Evolutionary conservation across 2,329 filamentous ascomycete genomes (phyloP).

Genomic region (Epichloe glyceriae): DNA sequence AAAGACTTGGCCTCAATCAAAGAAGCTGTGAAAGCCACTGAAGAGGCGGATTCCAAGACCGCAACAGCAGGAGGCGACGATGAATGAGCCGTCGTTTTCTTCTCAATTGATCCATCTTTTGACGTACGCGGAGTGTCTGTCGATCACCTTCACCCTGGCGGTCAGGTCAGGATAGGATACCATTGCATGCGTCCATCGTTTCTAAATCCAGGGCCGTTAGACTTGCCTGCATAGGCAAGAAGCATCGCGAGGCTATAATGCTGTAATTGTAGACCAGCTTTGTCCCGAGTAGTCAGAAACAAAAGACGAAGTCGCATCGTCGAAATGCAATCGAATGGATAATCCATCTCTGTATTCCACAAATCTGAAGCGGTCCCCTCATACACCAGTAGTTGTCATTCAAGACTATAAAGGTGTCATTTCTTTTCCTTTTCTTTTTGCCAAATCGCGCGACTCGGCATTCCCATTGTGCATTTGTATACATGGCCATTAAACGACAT

Average conservation of each 20-base stretch:
- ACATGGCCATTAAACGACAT: too few species aligned
- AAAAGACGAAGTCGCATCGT: neutral
- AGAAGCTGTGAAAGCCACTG: constrained; percentile 14
- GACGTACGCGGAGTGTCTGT: neutral
- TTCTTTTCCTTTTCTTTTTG: too few species aligned
- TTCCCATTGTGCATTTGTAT: too few species aligned
- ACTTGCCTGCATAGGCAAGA: neutral
- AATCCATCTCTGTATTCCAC: neutral
- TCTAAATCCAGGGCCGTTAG: neutral
- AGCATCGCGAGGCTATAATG: neutral
- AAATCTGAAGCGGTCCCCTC: neutral
- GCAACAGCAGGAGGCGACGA: constrained; percentile 18
- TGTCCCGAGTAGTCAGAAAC: neutral
- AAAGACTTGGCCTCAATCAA: constrained; percentile 15
- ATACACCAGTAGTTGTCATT: neutral
- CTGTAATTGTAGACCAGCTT: constrained; percentile 2
- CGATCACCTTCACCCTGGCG: neutral
- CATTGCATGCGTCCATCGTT: neutral
- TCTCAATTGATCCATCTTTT: neutral
- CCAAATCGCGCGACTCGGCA: too few species aligned
- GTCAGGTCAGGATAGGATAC: neutral
- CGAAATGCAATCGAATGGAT: neutral
- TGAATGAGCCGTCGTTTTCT: constrained; percentile 8
- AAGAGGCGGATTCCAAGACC: constrained; percentile 14
- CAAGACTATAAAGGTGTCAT: too few species aligned